Conservation (phyloP, 2,329 filamentous ascomycete species). For the Lecanicillium sp. region DNA sequence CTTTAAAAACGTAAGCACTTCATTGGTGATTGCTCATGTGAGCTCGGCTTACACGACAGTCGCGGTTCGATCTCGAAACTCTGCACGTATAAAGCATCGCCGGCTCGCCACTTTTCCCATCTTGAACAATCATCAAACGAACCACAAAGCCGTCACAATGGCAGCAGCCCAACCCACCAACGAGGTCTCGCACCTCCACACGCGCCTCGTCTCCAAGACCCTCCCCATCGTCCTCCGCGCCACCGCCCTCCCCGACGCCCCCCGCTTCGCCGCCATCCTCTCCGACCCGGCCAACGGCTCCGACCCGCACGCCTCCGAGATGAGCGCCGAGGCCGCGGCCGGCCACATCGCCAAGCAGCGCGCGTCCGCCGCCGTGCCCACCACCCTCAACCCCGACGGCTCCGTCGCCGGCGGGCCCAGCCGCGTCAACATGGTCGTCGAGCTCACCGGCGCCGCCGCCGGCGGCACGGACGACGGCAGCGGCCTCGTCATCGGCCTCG, state of each 20-base stretch:
- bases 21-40: no score
- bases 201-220: constrained; percentile 18
- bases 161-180: not conserved
- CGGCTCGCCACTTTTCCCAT: not conserved
- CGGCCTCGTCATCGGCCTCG: constrained; percentile 21
- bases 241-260: constrained; percentile 18
- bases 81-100: not conserved
- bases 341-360: constrained; percentile 21
- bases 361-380: constrained; percentile 22
- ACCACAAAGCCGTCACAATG: constrained; percentile 6
- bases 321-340: constrained; percentile 13
- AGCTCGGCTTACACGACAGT: no score
- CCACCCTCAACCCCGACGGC: constrained; percentile 15
- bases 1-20: no score
- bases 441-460: constrained; percentile 12
- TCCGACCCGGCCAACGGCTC: constrained; percentile 17
- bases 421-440: constrained; percentile 23
- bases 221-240: constrained; percentile 24
- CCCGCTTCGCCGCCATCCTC: constrained; percentile 21
- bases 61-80: no score
- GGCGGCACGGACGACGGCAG: constrained; percentile 3
- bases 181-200: constrained; percentile 19
- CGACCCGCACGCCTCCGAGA: constrained; percentile 18
- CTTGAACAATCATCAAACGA: not conserved
- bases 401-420: constrained; percentile 19